Evolutionary conservation across 306 rosid genomes (phyloP).

Genomic region (Dalbergia oliveri): DNA sequence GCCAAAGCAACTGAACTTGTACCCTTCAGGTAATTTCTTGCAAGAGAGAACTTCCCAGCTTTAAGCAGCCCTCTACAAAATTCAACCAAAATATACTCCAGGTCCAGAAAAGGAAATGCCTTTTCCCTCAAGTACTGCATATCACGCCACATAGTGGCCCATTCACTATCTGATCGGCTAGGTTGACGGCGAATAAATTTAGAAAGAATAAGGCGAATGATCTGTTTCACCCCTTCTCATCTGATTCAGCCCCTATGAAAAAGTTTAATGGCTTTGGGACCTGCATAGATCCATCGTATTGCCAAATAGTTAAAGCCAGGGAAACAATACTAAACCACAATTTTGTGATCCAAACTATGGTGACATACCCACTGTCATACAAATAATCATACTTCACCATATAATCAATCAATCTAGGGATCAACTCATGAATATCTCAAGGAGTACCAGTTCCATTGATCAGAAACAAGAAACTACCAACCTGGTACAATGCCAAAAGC

Average conservation of each 20-base stretch:
- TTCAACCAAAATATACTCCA: conserved; percentile 88
- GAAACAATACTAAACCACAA: conserved; percentile 29
- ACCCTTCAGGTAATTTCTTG: conserved; percentile 93
- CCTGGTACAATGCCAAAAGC: conserved; percentile 95
- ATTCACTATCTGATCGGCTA: conserved; percentile 88
- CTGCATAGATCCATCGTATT: conserved; percentile 56
- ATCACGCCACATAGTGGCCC: conserved; percentile 99
- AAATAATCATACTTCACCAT: conserved; percentile 15
- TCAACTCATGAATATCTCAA: conserved; percentile 26
- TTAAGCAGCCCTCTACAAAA: conserved; percentile 95
- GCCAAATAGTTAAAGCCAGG: conserved; percentile 12
- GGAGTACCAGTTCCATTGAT: conserved; percentile 26
- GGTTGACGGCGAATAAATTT: conserved; percentile 93
- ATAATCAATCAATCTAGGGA: conserved; percentile 14
- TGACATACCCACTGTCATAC: background rate
- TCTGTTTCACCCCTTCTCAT: conserved; percentile 92
- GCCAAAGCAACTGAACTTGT: conserved; percentile 92
- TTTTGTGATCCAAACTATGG: conserved; percentile 31
- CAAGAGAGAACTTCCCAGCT: conserved; percentile 98
- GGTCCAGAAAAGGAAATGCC: conserved; percentile 88
- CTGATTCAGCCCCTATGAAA: conserved; percentile 76
- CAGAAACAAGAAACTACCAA: conserved; percentile 46
- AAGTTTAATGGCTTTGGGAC: conserved; percentile 94
- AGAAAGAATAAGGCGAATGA: conserved; percentile 94
- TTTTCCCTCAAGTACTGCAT: conserved; percentile 90